Percentiles rank a stretch among this genome's conserved stretches.
Evolutionary conservation across 768 basidiomycete genomes (phyloP).

Genomic region (Suillus subaureus): DNA sequence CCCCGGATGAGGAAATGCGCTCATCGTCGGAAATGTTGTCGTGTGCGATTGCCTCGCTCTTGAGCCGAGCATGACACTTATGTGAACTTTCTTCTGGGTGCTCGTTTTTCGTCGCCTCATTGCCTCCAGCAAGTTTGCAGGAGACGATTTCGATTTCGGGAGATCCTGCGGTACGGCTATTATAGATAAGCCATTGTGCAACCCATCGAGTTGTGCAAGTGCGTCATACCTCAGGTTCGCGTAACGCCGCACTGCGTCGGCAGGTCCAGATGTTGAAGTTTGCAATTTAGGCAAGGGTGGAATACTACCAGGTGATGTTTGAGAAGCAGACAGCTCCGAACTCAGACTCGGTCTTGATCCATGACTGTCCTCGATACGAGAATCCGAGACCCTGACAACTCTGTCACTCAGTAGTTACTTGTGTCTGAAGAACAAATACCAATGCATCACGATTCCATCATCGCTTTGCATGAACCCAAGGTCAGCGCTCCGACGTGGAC

Average conservation of each 20-base stretch:
- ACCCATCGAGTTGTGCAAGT: neutral
- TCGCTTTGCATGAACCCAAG: constrained; percentile 17
- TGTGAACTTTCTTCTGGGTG: neutral
- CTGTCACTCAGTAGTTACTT: constrained; percentile 1
- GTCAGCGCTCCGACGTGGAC: constrained; percentile 13
- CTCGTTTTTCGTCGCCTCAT: neutral
- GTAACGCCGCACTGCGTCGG: neutral
- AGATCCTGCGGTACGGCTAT: neutral
- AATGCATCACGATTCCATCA: constrained; percentile 33
- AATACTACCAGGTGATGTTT: neutral
- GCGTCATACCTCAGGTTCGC: neutral
- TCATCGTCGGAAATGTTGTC: neutral
- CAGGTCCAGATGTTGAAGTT: neutral
- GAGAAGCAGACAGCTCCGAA: neutral
- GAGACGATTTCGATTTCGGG: constrained; percentile 16
- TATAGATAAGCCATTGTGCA: neutral
- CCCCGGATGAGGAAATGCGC: neutral
- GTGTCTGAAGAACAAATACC: constrained; percentile 18
- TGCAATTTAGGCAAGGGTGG: neutral
- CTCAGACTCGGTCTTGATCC: neutral
- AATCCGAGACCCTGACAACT: neutral
- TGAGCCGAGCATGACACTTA: neutral
- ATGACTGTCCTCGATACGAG: neutral
- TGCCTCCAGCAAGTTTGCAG: constrained; percentile 1
- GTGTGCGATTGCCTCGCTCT: neutral